Evolutionary conservation across 1,284 basidiomycete species (phyloP).

Genomic region (Rhodotorula sp.): DNA sequence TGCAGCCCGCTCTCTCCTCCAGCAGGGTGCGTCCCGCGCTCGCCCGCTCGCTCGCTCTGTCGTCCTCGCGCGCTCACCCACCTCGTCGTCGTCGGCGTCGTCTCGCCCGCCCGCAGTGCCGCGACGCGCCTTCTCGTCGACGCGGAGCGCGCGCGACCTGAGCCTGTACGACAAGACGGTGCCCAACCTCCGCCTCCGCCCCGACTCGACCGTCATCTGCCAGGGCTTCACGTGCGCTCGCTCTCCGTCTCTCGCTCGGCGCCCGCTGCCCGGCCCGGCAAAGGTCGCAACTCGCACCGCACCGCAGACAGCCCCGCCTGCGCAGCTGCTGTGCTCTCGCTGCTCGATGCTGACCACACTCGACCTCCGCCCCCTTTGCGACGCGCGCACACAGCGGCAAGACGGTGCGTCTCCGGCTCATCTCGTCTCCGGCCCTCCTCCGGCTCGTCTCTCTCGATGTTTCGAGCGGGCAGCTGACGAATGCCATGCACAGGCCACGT

Average conservation of each 20-base stretch:
- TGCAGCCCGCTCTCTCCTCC: slow-evolving; percentile 22
- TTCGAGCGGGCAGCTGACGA: too few species aligned
- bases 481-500: slow-evolving; percentile 78
- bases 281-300: too few species aligned
- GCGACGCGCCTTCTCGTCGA: slow-evolving; percentile 33
- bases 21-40: slow-evolving; percentile 4
- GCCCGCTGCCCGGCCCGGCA: not conserved
- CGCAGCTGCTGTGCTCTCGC: not conserved
- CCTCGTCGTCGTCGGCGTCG: not conserved
- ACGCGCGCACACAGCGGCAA: slow-evolving; percentile 62
- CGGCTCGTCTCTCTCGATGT: too few species aligned
- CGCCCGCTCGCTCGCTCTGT: too few species aligned
- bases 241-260: not conserved
- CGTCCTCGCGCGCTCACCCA: not conserved
- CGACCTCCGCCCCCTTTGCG: not conserved
- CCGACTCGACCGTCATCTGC: slow-evolving; percentile 84
- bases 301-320: too few species aligned
- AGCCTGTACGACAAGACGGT: slow-evolving; percentile 41
- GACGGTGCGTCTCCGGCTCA: slow-evolving; percentile 64
- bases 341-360: not conserved
- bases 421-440: not conserved
- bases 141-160: slow-evolving; percentile 4
- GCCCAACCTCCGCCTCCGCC: slow-evolving; percentile 56
- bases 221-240: slow-evolving; percentile 73
- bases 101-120: slow-evolving; percentile 8